A percentile compares a stretch with the other conserved stretches of the same genome.
Evolutionary conservation across 2,329 filamentous ascomycete genomes (phyloP).

Genomic region (Tolypocladium paradoxum): DNA sequence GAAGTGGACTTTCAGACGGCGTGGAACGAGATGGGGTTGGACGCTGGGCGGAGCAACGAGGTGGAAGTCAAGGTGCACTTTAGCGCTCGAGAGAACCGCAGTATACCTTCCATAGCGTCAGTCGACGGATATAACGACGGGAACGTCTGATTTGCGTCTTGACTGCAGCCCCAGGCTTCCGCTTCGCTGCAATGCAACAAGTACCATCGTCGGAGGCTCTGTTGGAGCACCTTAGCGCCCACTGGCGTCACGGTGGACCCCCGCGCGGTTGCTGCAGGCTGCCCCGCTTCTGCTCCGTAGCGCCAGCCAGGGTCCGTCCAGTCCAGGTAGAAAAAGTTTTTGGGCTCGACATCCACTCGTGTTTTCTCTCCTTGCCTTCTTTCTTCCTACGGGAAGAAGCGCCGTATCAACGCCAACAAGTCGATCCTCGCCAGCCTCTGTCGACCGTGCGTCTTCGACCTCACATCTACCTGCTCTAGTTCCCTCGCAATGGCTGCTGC

Average conservation of each 20-base stretch:
- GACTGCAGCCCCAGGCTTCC: no score
- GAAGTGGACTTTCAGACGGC: constrained; percentile 68
- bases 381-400: constrained; percentile 45
- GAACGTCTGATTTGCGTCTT: not conserved
- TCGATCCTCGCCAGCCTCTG: constrained; percentile 15
- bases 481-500: constrained; percentile 50
- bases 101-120: no score
- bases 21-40: constrained; percentile 63
- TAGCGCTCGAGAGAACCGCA: constrained; percentile 21
- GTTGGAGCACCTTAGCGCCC: not conserved
- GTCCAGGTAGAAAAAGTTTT: constrained; percentile 28
- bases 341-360: constrained; percentile 18
- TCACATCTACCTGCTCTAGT: constrained; percentile 18
- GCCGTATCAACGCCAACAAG: constrained; percentile 27
- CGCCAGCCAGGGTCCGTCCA: constrained; percentile 8
- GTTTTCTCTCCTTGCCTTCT: constrained; percentile 30
- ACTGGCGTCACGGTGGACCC: not conserved
- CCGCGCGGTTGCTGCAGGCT: not conserved
- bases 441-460: constrained; percentile 31
- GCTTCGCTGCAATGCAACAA: no score
- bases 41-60: constrained; percentile 71
- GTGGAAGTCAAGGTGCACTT: constrained; percentile 56
- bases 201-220: no score
- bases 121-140: no score
- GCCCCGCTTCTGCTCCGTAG: not conserved